Evolutionary conservation across 805 yeast genomes (phyloP).

Genomic region (Ogataea wickerhamii): DNA sequence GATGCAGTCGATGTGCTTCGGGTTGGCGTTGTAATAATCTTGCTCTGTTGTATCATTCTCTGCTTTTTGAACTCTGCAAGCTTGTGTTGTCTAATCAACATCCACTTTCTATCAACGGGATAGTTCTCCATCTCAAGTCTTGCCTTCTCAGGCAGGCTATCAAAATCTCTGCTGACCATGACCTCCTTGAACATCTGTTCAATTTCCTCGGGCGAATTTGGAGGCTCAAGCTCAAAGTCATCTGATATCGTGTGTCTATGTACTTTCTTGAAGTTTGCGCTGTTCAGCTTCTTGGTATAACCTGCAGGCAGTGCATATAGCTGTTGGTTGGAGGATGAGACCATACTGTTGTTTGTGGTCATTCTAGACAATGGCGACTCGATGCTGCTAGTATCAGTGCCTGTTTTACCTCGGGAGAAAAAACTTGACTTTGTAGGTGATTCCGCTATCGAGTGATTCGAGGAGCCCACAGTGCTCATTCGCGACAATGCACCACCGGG

Average conservation of each 20-base stretch:
- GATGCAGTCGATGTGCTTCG: slow-evolving; percentile 16
- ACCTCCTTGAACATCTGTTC: slow-evolving; percentile 73
- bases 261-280: slow-evolving; percentile 25
- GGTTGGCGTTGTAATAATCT: slow-evolving; percentile 11
- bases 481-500: slow-evolving; percentile 14
- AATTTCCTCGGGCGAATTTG: slow-evolving; percentile 60
- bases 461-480: slow-evolving; percentile 17
- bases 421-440: slow-evolving; percentile 24
- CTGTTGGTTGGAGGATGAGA: slow-evolving; percentile 10
- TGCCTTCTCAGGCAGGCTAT: slow-evolving; percentile 58
- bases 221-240: slow-evolving; percentile 57
- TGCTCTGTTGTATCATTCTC: slow-evolving; percentile 18
- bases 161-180: slow-evolving; percentile 80
- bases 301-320: slow-evolving; percentile 27
- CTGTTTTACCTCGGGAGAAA: slow-evolving; percentile 16
- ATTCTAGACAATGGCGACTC: slow-evolving; percentile 28
- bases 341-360: slow-evolving; percentile 24
- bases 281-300: slow-evolving; percentile 28
- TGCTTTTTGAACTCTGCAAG: slow-evolving; percentile 66
- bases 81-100: slow-evolving; percentile 82
- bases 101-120: slow-evolving; percentile 81
- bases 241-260: slow-evolving; percentile 37
- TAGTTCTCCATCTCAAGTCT: slow-evolving; percentile 73
- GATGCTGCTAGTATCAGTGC: slow-evolving; percentile 17
- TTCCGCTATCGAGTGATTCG: slow-evolving; percentile 10